These are phyloP conservation scores for Saccharomycopsis hybrid DNA, from an alignment of 1,139 yeast genomes.

Conservation along the genomic window DNA sequence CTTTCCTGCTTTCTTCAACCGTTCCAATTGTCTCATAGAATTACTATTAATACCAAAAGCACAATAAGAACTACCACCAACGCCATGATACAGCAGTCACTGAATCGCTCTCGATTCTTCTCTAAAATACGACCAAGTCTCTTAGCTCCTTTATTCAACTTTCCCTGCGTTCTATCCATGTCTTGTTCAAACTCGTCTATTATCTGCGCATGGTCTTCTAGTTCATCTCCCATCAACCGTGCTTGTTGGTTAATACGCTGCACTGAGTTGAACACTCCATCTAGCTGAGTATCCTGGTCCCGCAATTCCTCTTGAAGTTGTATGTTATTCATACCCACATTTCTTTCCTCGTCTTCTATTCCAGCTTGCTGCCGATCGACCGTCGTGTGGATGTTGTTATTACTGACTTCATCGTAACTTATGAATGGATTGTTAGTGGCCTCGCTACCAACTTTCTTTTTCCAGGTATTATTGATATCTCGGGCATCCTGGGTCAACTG, in stretches of 20 bases:
- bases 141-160: conserved; percentile 65
- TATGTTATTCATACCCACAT: conserved; percentile 31
- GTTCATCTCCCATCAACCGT: conserved; percentile 75
- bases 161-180: conserved; percentile 67
- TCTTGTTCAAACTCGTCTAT: conserved; percentile 79
- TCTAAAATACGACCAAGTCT: conserved; percentile 62
- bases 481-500: conserved; percentile 39
- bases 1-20: too few species aligned
- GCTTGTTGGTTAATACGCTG: conserved; percentile 83
- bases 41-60: conserved; percentile 62
- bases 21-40: conserved; percentile 28
- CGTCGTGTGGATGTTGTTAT: conserved; percentile 16
- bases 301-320: conserved; percentile 72
- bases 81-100: conserved; percentile 84
- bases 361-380: conserved; percentile 20
- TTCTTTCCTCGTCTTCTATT: conserved; percentile 5
- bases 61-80: conserved; percentile 68
- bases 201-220: conserved; percentile 78
- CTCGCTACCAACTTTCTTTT: conserved; percentile 25
- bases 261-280: conserved; percentile 78
- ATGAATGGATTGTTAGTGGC: conserved; percentile 24
- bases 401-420: conserved; percentile 30
- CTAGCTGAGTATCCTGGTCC: conserved; percentile 81
- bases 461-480: conserved; percentile 32
- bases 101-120: conserved; percentile 72